Conservation (phyloP, 2,329 filamentous ascomycete genomes). For the Penicillium sp. region DNA sequence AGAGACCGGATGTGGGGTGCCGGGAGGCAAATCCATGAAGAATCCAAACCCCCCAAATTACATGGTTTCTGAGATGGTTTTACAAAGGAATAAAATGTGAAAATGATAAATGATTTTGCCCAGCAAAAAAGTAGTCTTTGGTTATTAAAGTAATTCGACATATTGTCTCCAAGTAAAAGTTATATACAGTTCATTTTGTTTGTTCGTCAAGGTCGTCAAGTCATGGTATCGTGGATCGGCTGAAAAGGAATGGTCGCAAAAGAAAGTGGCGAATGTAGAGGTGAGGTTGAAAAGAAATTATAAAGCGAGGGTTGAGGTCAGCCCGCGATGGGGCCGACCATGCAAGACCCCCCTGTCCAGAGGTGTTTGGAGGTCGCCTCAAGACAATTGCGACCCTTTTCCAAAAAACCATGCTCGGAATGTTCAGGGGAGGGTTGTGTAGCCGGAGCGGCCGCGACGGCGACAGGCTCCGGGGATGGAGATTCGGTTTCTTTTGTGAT, state of each 20-base stretch:
- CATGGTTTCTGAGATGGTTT: background rate
- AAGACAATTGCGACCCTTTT: conserved; percentile 31
- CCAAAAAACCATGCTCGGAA: conserved; percentile 22
- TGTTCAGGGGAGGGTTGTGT: conserved; percentile 5
- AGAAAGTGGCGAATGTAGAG: background rate
- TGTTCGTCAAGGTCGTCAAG: conserved; percentile 17
- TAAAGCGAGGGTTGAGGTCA: background rate
- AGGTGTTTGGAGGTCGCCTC: conserved; percentile 31
- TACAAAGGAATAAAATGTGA: background rate
- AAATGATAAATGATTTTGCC: background rate
- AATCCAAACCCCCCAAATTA: background rate
- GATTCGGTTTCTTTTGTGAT: conserved; percentile 10
- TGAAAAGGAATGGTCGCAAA: background rate
- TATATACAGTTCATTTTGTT: conserved; percentile 18
- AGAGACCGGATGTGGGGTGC: conserved; percentile 6
- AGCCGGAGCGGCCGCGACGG: background rate
- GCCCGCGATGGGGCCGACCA: conserved; percentile 10
- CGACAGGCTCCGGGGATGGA: conserved; percentile 1
- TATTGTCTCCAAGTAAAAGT: background rate
- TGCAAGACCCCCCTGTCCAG: conserved; percentile 25
- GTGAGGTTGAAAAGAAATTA: background rate
- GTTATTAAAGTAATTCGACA: conserved; percentile 5
- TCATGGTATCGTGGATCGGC: conserved; percentile 17
- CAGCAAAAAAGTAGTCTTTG: conserved; percentile 7
- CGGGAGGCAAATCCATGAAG: background rate